Evolutionary conservation across 176 grass and related monocot species (phyloP).

Genomic region (Ananas comosus): DNA sequence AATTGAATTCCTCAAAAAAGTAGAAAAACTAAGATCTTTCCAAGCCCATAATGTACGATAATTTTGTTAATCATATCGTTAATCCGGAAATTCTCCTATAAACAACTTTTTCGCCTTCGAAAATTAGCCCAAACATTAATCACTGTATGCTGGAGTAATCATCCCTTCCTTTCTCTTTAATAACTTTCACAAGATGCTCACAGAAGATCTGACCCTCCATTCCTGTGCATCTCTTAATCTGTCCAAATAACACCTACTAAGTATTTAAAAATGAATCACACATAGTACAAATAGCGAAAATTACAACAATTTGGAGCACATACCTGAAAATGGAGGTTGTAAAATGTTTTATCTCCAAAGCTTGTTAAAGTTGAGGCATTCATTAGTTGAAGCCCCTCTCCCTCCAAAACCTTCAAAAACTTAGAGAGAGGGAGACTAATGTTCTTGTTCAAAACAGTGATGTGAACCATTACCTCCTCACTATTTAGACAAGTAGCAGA

Average conservation of each 20-base stretch:
- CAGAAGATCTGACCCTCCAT: slow-evolving; percentile 26
- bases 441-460: slow-evolving; percentile 37
- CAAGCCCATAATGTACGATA: too few species aligned
- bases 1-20: too few species aligned
- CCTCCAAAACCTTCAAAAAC: slow-evolving; percentile 43
- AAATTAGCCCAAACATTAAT: background rate
- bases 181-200: slow-evolving; percentile 25
- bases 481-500: slow-evolving; percentile 45
- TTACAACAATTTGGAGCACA: background rate
- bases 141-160: background rate
- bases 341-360: slow-evolving; percentile 46
- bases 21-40: too few species aligned
- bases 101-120: background rate
- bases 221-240: slow-evolving; percentile 16
- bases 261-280: background rate
- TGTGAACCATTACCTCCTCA: slow-evolving; percentile 72
- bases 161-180: slow-evolving; percentile 17
- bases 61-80: background rate
- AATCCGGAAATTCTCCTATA: background rate
- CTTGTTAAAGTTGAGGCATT: slow-evolving; percentile 43
- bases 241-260: slow-evolving; percentile 5
- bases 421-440: slow-evolving; percentile 37
- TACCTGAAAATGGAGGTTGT: slow-evolving; percentile 82
- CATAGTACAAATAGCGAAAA: background rate
- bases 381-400: slow-evolving; percentile 52